Evolutionary conservation across 768 basidiomycete species (phyloP), one percentile per base, ranked within the genome.

Genomic region (Naematelia aurantialba): DNA sequence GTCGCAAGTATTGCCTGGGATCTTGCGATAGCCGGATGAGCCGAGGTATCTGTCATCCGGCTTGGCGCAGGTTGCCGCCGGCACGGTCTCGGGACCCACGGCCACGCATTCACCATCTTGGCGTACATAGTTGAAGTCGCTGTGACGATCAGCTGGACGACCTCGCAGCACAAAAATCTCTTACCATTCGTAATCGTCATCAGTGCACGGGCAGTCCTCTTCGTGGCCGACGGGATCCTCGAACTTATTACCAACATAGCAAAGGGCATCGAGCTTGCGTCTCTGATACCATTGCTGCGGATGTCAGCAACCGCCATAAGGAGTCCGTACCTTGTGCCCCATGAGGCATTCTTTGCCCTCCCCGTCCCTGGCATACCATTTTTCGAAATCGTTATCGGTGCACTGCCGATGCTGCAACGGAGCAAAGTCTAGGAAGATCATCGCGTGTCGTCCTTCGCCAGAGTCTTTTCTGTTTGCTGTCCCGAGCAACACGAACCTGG

Each of bases 111-210:
- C 74, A 25, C 83, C 80, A 12, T 84, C 87, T 57, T 87, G 83
- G 22, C 85, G 85, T 49, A 73, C 72, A 42, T 63, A 73, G 60
- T 73, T 73, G 67, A 70, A 73, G 54, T 73, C 72, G 47, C 67
- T 67, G 30, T 8, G 26, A 24, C 19, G n/a, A 17, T 31, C 24
- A 29, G 25, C 17, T 47, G 8, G 8, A 47, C 21, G 46, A 10
- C 46, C 25, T 10, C 8, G 46, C 8, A 47, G 19, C 46, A 21
- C 8, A 5, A 19, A 26, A 44, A 12, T 12, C 12, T 61, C 79
- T 21, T 66, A 93, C 92, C 94, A 99, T 76, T 99, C 96, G 67
- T 85, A 99, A 74, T 99, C 96, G 12, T 85, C 85, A 62, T 91
- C 88, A 1, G 82, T 81, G 72, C 96, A 99, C 17, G 82, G 72